These are phyloP conservation scores for Moesziomyces sp. DNA, from an alignment of 1,284 basidiomycete species.

Conservation along the genomic window DNA sequence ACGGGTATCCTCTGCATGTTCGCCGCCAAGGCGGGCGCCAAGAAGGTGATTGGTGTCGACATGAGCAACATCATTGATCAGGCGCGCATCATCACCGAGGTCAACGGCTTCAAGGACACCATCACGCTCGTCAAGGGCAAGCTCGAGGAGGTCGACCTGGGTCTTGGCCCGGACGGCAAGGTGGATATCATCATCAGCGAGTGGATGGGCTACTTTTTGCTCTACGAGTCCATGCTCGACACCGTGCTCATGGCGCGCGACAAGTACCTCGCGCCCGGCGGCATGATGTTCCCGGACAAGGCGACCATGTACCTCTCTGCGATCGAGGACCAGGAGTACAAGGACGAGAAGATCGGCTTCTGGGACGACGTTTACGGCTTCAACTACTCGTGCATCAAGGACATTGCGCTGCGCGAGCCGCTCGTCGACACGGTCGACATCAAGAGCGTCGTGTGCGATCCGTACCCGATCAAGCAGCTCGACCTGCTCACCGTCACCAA, in stretches of 20 bases:
- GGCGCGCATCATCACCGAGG: constrained; percentile 94
- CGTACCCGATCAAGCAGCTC: constrained; percentile 71
- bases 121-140: constrained; percentile 98
- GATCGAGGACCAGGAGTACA: constrained; percentile 99
- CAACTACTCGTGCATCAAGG: constrained; percentile 99
- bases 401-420: constrained; percentile 95
- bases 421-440: constrained; percentile 89
- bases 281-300: constrained; percentile 94
- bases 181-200: constrained; percentile 98
- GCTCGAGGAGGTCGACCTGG: constrained; percentile 83
- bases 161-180: constrained; percentile 63
- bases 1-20: constrained; percentile 99
- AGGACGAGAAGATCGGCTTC: constrained; percentile 95
- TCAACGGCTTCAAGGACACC: constrained; percentile 91
- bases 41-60: constrained; percentile 87
- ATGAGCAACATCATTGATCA: constrained; percentile 99
- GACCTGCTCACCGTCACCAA: constrained; percentile 92
- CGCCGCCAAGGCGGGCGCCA: constrained; percentile 95
- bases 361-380: constrained; percentile 99
- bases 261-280: constrained; percentile 86
- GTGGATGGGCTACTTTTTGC: constrained; percentile 85
- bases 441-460: constrained; percentile 66
- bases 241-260: constrained; percentile 96
- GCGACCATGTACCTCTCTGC: constrained; percentile 94
- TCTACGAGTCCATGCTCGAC: constrained; percentile 99